These are phyloP conservation scores for Ophiostoma perfectum DNA, from an alignment of 2,329 filamentous ascomycete species.

Conservation along the genomic window DNA sequence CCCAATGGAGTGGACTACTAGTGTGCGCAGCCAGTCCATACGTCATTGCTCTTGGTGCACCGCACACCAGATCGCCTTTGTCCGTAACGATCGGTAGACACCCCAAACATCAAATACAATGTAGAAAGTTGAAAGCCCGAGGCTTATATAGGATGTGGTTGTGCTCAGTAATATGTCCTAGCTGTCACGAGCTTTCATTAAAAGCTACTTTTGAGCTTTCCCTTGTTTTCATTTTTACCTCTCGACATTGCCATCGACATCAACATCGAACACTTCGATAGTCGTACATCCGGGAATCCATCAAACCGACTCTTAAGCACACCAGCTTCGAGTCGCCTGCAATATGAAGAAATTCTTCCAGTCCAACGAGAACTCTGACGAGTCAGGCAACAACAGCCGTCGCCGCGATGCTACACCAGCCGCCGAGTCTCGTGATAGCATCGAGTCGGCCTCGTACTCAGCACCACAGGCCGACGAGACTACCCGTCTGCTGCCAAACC, in stretches of 20 bases:
- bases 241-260: background rate
- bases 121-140: background rate
- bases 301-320: background rate
- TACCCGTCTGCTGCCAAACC: slow-evolving; percentile 64
- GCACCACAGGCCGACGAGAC: slow-evolving; percentile 40
- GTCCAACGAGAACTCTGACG: slow-evolving; percentile 2
- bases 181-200: background rate
- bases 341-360: slow-evolving; percentile 11
- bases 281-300: too few relatives aligned
- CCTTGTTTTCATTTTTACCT: background rate
- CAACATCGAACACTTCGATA: background rate
- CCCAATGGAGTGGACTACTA: background rate
- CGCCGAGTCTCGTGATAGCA: slow-evolving; percentile 16
- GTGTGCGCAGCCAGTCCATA: slow-evolving; percentile 2
- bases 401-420: slow-evolving; percentile 5
- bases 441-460: slow-evolving; percentile 6
- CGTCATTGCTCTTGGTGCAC: slow-evolving; percentile 9
- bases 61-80: slow-evolving; percentile 8
- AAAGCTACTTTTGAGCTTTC: background rate
- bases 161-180: background rate
- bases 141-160: background rate
- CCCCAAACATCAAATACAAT: background rate
- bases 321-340: too few relatives aligned
- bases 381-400: slow-evolving; percentile 12
- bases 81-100: slow-evolving; percentile 6